Evolutionary conservation across 306 rosid species (phyloP), one percentile per base, ranked within the genome.

Genomic region (Hippophae rhamnoides): DNA sequence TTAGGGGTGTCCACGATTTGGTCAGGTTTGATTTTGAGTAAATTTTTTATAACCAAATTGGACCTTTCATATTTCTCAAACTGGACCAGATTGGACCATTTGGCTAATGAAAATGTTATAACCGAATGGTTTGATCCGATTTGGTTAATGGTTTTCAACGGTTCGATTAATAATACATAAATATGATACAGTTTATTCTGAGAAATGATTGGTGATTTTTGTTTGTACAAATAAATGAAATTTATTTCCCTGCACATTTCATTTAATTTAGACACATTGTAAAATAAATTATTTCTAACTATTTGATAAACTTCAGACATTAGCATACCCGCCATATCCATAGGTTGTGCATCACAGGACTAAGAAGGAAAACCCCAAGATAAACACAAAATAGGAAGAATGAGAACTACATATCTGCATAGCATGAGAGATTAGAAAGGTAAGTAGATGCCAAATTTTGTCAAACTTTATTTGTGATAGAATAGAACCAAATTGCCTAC

Each of bases 301-400:
- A 42, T 69, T 31, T 70, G 61, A 72, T 45, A 50, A 69, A 66
- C 49, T 41, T 42, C 53, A 72, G 58, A 63, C 54, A 50, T 53
- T 27, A 52, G 42, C 85, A 66, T 87, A 90, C 96, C 87, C 95
- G 76, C 98, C 98, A 90, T 76, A 87, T 90, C 98, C 98, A 90
- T 63, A 87, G 79, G 74, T 90, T 90, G 87, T 90, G 98, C 98
- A 90, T 90, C 73, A 89, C 93, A 57, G 95, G 97, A 78, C 97
- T 86, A 51, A 90, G 94, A 58, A 87, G 86, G 56, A 92, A 81
- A 79, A 90, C 89, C 66, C 96, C 95, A 57, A 85, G 69, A 74
- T 83, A 85, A 70, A 83, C 92, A 57, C 96, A 79, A 74, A 90
- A 81, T 47, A 90, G 82, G 82, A 87, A 85, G 85, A 90, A 87